Evolutionary conservation across 1,284 basidiomycete genomes (phyloP), one percentile per base, ranked within the genome.

Genomic region (Pseudozyma sp.): DNA sequence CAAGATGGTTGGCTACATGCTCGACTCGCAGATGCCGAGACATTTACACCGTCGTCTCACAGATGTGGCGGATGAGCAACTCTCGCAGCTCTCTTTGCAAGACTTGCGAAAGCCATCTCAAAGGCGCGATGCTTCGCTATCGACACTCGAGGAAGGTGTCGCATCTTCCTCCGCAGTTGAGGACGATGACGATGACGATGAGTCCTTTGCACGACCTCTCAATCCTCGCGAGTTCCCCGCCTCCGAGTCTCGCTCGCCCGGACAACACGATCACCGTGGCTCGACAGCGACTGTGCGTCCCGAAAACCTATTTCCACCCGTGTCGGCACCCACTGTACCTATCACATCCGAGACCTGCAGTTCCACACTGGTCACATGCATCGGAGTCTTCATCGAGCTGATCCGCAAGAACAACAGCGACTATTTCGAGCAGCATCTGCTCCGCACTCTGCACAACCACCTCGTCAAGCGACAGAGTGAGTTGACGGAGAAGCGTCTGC

Each of bases 381-480:
- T 96, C 75, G 92, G 92, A 53, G 90, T 99, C 79, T 88, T 98
- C 71, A 92, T 97, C 79, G 97, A 99, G 85, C 89, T 99, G 40
- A 98, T 99, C 77, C 90, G 97, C 58, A 95, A 98, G 85, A 99
- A 99, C 86, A 99, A 99, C 85, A 96, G 94, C 54, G 96, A 99
- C 85, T 97, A 95, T 84, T 96, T 97, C 82, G 97, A 99, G 86
- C 96, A 95, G 14, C 97, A 96, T 85, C 88, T 98, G n/a, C 97
- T 97, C 86, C 94, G 97, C 84, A 94, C 93, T 1, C 86, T 97
- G 45, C 91, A 94, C 51, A 94, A 95, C 83, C 89, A 93, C 49
- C 88, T 97, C 33, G 94, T 97, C 72, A 90, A 91, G 62, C 89
- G 94, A 7, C 92, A 94, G 80, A 92, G 94, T 75, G 90, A 91